Conservation (phyloP, 495 filamentous ascomycete species). For the Trichoderma erinaceum region DNA sequence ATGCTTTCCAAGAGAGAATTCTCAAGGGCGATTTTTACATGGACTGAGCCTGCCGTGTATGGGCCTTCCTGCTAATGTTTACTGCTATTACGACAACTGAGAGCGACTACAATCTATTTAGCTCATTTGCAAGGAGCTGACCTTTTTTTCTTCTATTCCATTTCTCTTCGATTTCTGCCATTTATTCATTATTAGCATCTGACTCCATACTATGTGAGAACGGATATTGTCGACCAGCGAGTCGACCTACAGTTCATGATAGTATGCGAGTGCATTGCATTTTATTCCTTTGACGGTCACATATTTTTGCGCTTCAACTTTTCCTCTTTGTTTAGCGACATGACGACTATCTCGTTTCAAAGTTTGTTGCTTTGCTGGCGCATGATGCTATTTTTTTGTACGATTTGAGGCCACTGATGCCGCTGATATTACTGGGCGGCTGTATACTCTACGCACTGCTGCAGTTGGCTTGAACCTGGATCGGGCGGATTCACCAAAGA, state of each 20-base stretch:
- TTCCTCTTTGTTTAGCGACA: not conserved
- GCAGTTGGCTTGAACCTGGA: not conserved
- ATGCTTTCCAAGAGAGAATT: constrained; percentile 93
- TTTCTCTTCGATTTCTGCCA: not conserved
- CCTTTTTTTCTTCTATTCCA: no score
- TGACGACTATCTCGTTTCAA: not conserved
- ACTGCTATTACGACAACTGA: no score
- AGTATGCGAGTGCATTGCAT: not conserved
- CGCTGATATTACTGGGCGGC: not conserved
- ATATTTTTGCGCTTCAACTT: not conserved
- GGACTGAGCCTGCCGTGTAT: constrained; percentile 55
- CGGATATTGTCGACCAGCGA: not conserved
- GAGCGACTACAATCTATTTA: not conserved
- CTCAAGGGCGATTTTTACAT: constrained; percentile 96
- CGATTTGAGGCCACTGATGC: not conserved
- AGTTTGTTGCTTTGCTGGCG: not conserved
- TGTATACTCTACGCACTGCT: not conserved
- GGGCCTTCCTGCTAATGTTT: no score
- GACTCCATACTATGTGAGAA: not conserved
- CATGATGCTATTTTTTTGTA: not conserved
- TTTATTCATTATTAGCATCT: not conserved
- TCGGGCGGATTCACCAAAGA: not conserved
- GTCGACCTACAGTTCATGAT: not conserved
- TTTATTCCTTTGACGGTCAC: not conserved
- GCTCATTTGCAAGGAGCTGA: no score